Base-by-base conservation (phyloP, 371 early-diverging fungal genomes). In the Spiromyces aspiralis region DNA sequence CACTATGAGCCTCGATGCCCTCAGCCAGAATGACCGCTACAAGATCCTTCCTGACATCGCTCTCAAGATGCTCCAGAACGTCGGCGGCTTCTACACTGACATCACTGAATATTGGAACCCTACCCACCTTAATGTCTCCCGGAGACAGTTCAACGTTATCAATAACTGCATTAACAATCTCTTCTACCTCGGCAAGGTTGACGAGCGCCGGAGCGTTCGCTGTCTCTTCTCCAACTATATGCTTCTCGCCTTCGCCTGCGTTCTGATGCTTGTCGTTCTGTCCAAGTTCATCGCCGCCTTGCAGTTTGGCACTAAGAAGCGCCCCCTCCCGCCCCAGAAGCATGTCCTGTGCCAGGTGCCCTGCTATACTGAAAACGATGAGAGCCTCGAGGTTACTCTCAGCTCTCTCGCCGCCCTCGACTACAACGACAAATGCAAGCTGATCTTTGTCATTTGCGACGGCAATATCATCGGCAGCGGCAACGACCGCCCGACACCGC, bases 281-380 rank as follows among this genome's bases (percentile, higher is more conserved):
- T 74, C 93, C 70, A 95, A 95, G 72, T 90, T 90, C 54, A 70
- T 94, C 65, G 84, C 90, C 3, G 87, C 92, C 3, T 65, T 93
- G 64, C 91, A 87, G 56, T 75, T 92, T 52, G 81, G 84, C 0
- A 61, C 75, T 23, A 60, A 66, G 23, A 76, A 78, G 43, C 72
- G 73, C 2, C 93, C 93, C 24, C 86, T 87, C 58, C 75, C 82
- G 50, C 82, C 81, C 51, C 83, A 87, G 71, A 85, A 89, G 55
- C 97, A 96, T 70, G 87, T 88, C 47, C 83, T 97, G 42, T 80
- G 86, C 53, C 84, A 92, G 63, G 88, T 84, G 49, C 93, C 99
- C 19, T 95, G 95, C 72, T 98, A 96, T 70, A 92, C 95, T 0
- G 98, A 99, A 71, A 94, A 85, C 43, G 84, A 84, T 61, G 85